These are phyloP conservation scores for Geotrichum aggregatum DNA, from an alignment of 1,139 yeast genomes.

Conservation along the genomic window DNA sequence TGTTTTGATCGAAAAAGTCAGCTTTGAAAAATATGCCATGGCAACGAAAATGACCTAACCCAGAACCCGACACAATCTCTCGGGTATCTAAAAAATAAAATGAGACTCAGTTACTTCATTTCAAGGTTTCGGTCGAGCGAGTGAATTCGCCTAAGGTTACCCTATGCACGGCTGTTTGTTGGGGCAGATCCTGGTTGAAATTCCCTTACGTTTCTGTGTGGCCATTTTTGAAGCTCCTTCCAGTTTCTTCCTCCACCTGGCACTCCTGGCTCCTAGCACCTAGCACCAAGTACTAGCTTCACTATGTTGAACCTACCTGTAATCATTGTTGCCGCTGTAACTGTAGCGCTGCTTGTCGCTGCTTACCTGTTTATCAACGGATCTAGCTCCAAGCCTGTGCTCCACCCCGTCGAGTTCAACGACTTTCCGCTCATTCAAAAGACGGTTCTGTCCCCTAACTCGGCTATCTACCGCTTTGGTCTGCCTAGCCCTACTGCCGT, in stretches of 20 bases:
- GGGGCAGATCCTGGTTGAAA: too few relatives aligned
- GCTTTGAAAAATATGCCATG: too few relatives aligned
- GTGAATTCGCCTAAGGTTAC: too few relatives aligned
- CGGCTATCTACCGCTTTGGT: constrained; percentile 76
- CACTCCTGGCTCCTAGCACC: background rate
- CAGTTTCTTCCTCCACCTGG: background rate
- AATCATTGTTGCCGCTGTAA: constrained; percentile 8
- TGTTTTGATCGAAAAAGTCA: too few relatives aligned
- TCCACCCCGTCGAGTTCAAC: constrained; percentile 60
- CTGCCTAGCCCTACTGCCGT: constrained; percentile 68
- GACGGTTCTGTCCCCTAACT: constrained; percentile 68
- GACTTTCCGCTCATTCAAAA: constrained; percentile 78
- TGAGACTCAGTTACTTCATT: too few relatives aligned
- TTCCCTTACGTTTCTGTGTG: too few relatives aligned
- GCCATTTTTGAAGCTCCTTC: background rate
- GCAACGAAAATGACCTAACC: too few relatives aligned
- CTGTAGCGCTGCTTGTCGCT: constrained; percentile 4
- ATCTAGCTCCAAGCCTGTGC: constrained; percentile 42
- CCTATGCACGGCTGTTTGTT: too few relatives aligned
- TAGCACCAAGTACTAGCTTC: too few relatives aligned
- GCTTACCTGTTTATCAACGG: constrained; percentile 10
- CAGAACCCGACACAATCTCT: too few relatives aligned
- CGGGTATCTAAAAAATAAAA: too few relatives aligned
- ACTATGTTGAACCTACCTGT: constrained; percentile 7
- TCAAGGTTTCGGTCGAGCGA: too few relatives aligned